phyloP scores from a whole-genome alignment of 371 early-diverging fungal species.

The Haplosporangium sp. region DNA sequence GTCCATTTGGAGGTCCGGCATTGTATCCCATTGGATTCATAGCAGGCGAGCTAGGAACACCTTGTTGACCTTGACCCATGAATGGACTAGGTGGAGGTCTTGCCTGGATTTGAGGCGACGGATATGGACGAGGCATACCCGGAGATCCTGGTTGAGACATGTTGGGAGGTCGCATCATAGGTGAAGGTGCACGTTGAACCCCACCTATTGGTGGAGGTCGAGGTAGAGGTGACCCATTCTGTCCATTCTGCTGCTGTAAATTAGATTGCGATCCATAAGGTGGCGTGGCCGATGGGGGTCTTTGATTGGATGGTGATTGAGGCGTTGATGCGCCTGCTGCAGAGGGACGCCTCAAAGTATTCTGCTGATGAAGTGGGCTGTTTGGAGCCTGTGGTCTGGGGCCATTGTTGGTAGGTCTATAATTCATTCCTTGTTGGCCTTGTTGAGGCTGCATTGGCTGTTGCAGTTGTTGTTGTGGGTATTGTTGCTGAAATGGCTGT shows the following conservation, averaged over 20 bases:
- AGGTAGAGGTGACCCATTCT: constrained; percentile 19
- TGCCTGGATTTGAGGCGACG: constrained; percentile 44
- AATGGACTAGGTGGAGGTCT: constrained; percentile 40
- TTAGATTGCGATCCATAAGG: constrained; percentile 32
- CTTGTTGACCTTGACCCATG: constrained; percentile 29
- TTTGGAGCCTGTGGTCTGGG: constrained; percentile 45
- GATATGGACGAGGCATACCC: constrained; percentile 44
- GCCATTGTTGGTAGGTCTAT: constrained; percentile 30
- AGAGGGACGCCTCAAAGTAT: constrained; percentile 28
- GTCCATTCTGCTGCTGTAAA: constrained; percentile 20
- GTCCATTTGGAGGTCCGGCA: constrained; percentile 45
- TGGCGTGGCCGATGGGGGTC: constrained; percentile 36
- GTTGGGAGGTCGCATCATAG: constrained; percentile 50
- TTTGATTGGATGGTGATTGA: constrained; percentile 38
- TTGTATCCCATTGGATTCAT: constrained; percentile 45
- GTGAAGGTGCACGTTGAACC: constrained; percentile 43
- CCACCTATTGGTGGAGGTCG: constrained; percentile 39
- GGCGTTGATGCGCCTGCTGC: constrained; percentile 23
- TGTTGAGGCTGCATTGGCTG: constrained; percentile 14
- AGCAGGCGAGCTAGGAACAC: constrained; percentile 36
- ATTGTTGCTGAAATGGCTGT: constrained; percentile 16
- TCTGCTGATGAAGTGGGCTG: constrained; percentile 26
- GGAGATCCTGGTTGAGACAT: constrained; percentile 48
- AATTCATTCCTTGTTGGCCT: constrained; percentile 28
- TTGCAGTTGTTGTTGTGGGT: constrained; percentile 22